Percentiles rank a stretch among this genome's conserved stretches.
Conservation (phyloP, 768 basidiomycete species). For the Serendipita indica region DNA sequence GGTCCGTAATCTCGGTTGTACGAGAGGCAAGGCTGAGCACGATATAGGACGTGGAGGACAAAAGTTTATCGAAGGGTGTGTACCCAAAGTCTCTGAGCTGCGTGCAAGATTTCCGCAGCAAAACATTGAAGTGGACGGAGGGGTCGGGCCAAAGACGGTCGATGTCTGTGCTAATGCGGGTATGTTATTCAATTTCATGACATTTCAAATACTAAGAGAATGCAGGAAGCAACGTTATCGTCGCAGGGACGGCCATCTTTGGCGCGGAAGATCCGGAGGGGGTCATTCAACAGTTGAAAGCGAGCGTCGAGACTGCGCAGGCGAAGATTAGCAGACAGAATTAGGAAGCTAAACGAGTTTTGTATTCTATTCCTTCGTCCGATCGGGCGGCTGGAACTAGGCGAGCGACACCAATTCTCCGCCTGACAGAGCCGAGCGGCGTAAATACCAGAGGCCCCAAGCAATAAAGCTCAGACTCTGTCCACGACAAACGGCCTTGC, state of each 20-base stretch:
- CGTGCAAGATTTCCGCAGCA: constrained; percentile 81
- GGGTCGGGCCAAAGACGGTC: constrained; percentile 84
- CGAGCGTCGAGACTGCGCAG: constrained; percentile 53
- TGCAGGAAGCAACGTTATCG: constrained; percentile 94
- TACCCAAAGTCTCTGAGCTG: constrained; percentile 84
- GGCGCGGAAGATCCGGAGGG: constrained; percentile 58
- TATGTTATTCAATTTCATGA: constrained; percentile 24
- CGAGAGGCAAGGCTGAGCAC: background rate
- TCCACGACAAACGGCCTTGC: background rate
- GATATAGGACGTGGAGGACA: constrained; percentile 75
- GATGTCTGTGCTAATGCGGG: constrained; percentile 82
- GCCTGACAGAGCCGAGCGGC: background rate
- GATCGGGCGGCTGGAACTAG: background rate
- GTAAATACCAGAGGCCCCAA: background rate
- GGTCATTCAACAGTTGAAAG: constrained; percentile 61
- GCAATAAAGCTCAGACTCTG: background rate
- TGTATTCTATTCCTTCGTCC: background rate
- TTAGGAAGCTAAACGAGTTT: background rate
- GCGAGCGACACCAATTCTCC: background rate
- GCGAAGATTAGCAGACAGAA: constrained; percentile 23
- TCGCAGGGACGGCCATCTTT: constrained; percentile 94
- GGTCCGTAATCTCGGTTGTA: constrained; percentile 29
- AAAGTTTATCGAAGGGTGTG: constrained; percentile 85
- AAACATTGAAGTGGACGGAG: constrained; percentile 97
- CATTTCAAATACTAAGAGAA: background rate